A percentile compares a stretch with the other conserved stretches of the same genome.
phyloP scores from a whole-genome alignment of 768 basidiomycete genomes.

The Termitomyces eurrhizus region DNA sequence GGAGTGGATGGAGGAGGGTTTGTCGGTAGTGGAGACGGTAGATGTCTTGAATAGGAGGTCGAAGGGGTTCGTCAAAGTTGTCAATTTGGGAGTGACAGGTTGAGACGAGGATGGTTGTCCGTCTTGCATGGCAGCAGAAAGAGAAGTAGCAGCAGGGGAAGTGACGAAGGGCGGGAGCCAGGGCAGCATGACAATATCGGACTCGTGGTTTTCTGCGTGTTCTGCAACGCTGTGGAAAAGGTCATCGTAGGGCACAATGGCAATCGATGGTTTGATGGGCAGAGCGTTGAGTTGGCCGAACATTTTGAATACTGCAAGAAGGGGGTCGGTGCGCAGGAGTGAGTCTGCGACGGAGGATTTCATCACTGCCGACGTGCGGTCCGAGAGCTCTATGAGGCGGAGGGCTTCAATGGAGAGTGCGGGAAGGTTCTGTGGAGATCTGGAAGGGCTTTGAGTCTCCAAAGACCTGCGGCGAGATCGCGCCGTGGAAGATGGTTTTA shows the following conservation, averaged over 20 bases:
- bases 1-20: constrained; percentile 58
- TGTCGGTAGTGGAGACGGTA: constrained; percentile 21
- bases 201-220: constrained; percentile 52
- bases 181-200: constrained; percentile 79
- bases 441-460: constrained; percentile 1
- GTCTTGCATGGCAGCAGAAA: not conserved
- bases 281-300: constrained; percentile 73
- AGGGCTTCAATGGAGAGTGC: constrained; percentile 66
- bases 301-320: constrained; percentile 71
- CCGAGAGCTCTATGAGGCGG: constrained; percentile 81
- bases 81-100: constrained; percentile 14
- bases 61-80: constrained; percentile 57
- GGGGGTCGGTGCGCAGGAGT: constrained; percentile 66
- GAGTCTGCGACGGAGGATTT: constrained; percentile 70
- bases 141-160: not conserved
- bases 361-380: constrained; percentile 87
- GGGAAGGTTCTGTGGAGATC: constrained; percentile 9
- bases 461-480: constrained; percentile 12
- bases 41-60: constrained; percentile 52
- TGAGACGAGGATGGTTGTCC: constrained; percentile 9
- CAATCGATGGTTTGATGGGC: constrained; percentile 57
- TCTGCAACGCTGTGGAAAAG: constrained; percentile 67
- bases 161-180: constrained; percentile 55
- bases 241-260: constrained; percentile 75
- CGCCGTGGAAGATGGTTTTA: constrained; percentile 40